A percentile compares a stretch with the other conserved stretches of the same genome.
These are phyloP conservation scores for Trichocomaceae sp. DNA, from an alignment of 2,329 filamentous ascomycete species.

Conservation along the genomic window DNA sequence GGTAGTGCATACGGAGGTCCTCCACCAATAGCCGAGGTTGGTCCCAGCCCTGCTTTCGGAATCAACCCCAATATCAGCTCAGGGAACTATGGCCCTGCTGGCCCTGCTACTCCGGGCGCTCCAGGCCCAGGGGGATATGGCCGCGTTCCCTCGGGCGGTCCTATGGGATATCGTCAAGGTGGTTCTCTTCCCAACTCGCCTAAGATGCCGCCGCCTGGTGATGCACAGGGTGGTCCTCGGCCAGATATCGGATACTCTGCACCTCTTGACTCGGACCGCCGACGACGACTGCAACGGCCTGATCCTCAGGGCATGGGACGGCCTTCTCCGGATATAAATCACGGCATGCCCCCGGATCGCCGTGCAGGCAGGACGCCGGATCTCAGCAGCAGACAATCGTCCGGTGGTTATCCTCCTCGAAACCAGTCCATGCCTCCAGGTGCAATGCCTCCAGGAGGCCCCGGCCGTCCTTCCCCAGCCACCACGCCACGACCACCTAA, in stretches of 20 bases:
- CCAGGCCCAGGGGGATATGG: conserved; percentile 16
- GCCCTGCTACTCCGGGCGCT: conserved; percentile 18
- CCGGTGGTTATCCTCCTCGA: conserved; percentile 29
- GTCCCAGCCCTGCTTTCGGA: conserved; percentile 42
- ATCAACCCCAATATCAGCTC: conserved; percentile 44
- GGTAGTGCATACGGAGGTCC: conserved; percentile 28
- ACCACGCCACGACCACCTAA: conserved; percentile 30
- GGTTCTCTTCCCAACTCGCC: conserved; percentile 28
- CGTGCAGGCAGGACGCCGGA: conserved; percentile 28
- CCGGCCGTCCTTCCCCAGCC: conserved; percentile 31
- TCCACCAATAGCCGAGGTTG: conserved; percentile 32
- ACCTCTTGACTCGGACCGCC: conserved; percentile 35
- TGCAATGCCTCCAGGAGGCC: conserved; percentile 12
- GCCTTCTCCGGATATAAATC: conserved; percentile 4
- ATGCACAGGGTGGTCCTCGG: conserved; percentile 28
- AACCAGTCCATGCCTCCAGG: conserved; percentile 23
- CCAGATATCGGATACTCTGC: conserved; percentile 45
- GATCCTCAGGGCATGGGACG: conserved; percentile 18
- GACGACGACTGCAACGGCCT: conserved; percentile 39
- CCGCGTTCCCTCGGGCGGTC: conserved; percentile 15
- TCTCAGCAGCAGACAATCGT: conserved; percentile 21
- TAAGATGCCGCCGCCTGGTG: conserved; percentile 24
- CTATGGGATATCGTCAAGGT: conserved; percentile 30
- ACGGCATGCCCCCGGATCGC: conserved; percentile 9
- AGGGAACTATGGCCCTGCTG: conserved; percentile 26